Percentiles rank a stretch among this genome's conserved stretches.
Conservation (phyloP, 345 rosid genomes). For the Salix viminalis region DNA sequence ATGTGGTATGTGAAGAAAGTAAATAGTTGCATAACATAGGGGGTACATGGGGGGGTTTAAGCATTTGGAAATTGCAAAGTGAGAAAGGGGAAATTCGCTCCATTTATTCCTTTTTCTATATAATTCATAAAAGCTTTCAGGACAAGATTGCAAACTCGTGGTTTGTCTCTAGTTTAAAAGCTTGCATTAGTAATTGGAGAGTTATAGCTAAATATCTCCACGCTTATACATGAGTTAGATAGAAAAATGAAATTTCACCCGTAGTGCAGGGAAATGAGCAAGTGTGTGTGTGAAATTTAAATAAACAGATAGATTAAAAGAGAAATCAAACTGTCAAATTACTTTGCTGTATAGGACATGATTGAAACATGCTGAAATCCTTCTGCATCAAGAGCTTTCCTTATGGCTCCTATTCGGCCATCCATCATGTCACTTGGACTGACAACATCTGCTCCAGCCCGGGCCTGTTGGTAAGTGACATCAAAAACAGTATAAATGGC, state of each 20-base stretch:
- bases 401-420: conserved; percentile 85
- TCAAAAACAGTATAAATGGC: conserved; percentile 1
- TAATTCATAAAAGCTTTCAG: neutral
- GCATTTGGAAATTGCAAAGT: neutral
- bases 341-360: conserved; percentile 99
- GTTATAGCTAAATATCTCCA: neutral
- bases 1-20: neutral
- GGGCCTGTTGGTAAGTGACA: conserved; percentile 42
- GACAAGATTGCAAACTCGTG: neutral
- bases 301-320: neutral
- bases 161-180: neutral
- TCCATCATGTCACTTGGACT: conserved; percentile 99
- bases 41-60: neutral
- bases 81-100: neutral
- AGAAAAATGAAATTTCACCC: neutral
- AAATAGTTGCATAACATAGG: neutral
- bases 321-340: conserved; percentile 14
- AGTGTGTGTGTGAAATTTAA: no score
- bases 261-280: neutral
- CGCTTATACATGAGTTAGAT: neutral
- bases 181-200: neutral
- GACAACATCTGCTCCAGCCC: conserved; percentile 94
- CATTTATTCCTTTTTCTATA: neutral
- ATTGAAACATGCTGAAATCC: conserved; percentile 90
- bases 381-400: conserved; percentile 86